Percentiles rank a stretch among this genome's conserved stretches.
Evolutionary conservation across 306 rosid genomes (phyloP).

Genomic region (Malus sylvestris): DNA sequence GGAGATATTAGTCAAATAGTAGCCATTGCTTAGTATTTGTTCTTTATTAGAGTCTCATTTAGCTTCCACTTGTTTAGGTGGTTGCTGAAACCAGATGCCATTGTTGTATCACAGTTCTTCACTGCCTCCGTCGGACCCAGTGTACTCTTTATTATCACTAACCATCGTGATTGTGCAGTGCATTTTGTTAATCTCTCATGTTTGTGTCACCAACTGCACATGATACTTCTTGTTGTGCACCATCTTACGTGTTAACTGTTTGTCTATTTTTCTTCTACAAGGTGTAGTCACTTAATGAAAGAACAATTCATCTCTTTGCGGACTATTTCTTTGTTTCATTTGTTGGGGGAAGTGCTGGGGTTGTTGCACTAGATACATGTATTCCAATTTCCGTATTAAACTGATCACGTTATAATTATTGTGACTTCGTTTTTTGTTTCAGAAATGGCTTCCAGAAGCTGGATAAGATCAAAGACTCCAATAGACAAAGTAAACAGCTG

Average conservation of each 20-base stretch:
- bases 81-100: not conserved
- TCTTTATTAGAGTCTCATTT: not conserved
- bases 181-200: not conserved
- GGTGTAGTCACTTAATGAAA: not conserved
- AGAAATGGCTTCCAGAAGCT: conserved; percentile 98
- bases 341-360: not conserved
- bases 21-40: not conserved
- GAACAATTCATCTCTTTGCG: not conserved
- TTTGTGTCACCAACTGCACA: not conserved
- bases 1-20: not conserved
- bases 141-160: not conserved
- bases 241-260: not conserved
- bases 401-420: not conserved
- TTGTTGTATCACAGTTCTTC: not conserved
- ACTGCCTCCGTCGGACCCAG: not conserved
- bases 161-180: not conserved
- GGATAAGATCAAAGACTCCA: conserved; percentile 92
- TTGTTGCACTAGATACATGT: not conserved
- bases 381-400: not conserved
- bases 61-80: not conserved
- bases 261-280: not conserved
- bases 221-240: not conserved
- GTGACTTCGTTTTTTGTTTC: conserved; percentile 19
- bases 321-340: not conserved
- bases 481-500: conserved; percentile 84